These are phyloP conservation scores for Mortierella hygrophila DNA, from an alignment of 192 early-diverging fungal genomes.

Conservation along the genomic window DNA sequence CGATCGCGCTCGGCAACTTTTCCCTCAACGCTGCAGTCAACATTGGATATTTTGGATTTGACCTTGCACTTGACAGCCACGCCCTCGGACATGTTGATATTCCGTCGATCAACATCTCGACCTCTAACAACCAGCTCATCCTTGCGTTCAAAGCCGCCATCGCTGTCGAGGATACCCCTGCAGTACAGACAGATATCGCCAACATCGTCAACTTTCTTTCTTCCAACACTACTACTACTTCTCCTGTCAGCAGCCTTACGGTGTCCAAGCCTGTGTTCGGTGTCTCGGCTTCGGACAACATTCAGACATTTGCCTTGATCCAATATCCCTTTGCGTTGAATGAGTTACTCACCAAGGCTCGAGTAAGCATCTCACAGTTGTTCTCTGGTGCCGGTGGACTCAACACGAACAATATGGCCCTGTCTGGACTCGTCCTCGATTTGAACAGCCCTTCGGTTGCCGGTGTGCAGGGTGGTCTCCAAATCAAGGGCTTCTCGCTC, in stretches of 20 bases:
- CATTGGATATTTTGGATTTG: constrained; percentile 53
- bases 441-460: constrained; percentile 48
- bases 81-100: constrained; percentile 41
- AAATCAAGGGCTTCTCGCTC: constrained; percentile 26
- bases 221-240: constrained; percentile 23
- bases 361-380: constrained; percentile 17
- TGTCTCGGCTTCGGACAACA: constrained; percentile 36
- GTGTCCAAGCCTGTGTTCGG: constrained; percentile 42
- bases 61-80: constrained; percentile 42
- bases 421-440: constrained; percentile 42
- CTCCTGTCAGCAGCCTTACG: constrained; percentile 28
- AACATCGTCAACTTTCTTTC: constrained; percentile 39
- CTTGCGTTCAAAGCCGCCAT: constrained; percentile 31
- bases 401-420: constrained; percentile 20
- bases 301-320: constrained; percentile 38
- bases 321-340: constrained; percentile 26
- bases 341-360: constrained; percentile 24
- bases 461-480: constrained; percentile 28
- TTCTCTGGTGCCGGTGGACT: constrained; percentile 40
- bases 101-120: constrained; percentile 42
- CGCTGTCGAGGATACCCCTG: constrained; percentile 38
- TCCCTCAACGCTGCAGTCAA: constrained; percentile 45
- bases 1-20: constrained; percentile 41
- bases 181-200: constrained; percentile 43
- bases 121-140: constrained; percentile 41